phyloP scores from a whole-genome alignment of 768 basidiomycete species.

The Leucocoprinus birnbaumii region DNA sequence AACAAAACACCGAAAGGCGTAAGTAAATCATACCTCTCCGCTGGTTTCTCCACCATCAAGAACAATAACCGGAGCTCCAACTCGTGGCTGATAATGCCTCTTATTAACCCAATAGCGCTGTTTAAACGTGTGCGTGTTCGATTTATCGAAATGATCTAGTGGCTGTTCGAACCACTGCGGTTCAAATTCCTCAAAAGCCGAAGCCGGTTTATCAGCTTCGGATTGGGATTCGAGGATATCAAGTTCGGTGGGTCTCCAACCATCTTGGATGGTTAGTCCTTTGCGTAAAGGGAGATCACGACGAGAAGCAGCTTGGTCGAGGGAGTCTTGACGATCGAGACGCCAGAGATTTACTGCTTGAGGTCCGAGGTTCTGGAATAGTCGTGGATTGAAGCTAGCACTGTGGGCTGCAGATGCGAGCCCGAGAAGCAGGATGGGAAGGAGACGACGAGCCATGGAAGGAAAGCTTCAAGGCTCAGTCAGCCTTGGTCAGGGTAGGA shows the following conservation, averaged over 20 bases:
- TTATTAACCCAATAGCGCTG: constrained; percentile 94
- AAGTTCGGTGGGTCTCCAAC: constrained; percentile 15
- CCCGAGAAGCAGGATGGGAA: background rate
- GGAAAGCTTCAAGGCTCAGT: no score
- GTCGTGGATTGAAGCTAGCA: constrained; percentile 2
- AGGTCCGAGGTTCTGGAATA: constrained; percentile 35
- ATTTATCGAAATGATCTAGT: constrained; percentile 72
- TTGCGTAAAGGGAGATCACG: constrained; percentile 17
- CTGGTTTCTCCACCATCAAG: constrained; percentile 93
- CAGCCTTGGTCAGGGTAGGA: background rate
- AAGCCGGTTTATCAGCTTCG: background rate
- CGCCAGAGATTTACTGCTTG: constrained; percentile 69
- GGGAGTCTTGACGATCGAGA: constrained; percentile 30
- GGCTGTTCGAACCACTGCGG: constrained; percentile 80
- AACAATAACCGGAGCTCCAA: constrained; percentile 82
- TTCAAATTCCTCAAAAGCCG: constrained; percentile 37
- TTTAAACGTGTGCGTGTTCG: constrained; percentile 59
- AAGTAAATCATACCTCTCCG: constrained; percentile 56
- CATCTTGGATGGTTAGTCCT: constrained; percentile 20
- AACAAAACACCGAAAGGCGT: background rate
- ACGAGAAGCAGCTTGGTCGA: constrained; percentile 14
- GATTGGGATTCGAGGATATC: background rate
- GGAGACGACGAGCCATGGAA: constrained; percentile 1
- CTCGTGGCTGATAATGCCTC: constrained; percentile 69
- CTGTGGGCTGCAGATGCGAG: background rate